These are phyloP conservation scores for Cucumis cinereus DNA, from an alignment of 306 rosid genomes.

Conservation along the genomic window DNA sequence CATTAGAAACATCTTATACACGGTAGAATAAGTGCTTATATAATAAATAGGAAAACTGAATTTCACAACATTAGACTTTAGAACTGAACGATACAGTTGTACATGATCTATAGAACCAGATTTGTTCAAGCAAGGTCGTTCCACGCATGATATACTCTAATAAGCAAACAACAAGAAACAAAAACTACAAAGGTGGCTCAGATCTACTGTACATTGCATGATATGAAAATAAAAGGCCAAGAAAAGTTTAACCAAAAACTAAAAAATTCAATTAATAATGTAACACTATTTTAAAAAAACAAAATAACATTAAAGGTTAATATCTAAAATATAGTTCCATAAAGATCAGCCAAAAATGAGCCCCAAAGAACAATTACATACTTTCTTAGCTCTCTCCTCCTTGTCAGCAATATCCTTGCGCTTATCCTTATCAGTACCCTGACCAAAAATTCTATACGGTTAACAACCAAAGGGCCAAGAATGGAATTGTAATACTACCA, in stretches of 20 bases:
- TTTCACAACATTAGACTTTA: too few species aligned
- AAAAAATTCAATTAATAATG: background rate
- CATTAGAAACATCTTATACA: background rate
- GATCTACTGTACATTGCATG: background rate
- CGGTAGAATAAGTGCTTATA: background rate
- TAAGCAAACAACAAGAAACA: background rate
- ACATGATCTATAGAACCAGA: too few species aligned
- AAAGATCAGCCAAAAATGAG: background rate
- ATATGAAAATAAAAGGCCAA: background rate
- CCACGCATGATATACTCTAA: too few species aligned
- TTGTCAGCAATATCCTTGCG: slow-evolving; percentile 72
- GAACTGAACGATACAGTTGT: too few species aligned
- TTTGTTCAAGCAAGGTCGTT: too few species aligned
- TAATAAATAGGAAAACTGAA: background rate
- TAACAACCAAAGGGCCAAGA: background rate
- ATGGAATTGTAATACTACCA: background rate
- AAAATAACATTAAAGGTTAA: background rate
- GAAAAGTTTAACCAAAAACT: background rate
- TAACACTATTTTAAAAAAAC: too few species aligned
- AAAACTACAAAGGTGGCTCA: too few species aligned
- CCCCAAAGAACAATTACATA: background rate
- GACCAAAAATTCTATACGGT: background rate
- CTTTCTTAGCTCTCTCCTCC: slow-evolving; percentile 92
- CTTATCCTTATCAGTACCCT: slow-evolving; percentile 93
- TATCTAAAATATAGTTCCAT: background rate